Conservation (phyloP, 345 rosid genomes). For the Dipteronia sinensis region DNA sequence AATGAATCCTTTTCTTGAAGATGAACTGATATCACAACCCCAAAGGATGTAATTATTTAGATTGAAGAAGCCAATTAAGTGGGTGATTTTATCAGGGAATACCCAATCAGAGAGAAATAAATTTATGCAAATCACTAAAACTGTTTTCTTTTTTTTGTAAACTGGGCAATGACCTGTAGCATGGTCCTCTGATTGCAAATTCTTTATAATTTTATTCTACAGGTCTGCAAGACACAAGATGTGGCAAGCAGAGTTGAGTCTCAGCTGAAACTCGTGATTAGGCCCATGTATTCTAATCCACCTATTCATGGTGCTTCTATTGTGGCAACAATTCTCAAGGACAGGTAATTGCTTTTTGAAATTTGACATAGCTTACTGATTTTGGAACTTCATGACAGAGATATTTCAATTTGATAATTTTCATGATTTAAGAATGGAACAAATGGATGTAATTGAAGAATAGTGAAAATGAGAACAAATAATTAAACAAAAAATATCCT, state of each 20-base stretch:
- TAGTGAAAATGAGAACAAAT: background rate
- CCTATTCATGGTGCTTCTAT: constrained; percentile 81
- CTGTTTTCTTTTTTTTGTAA: background rate
- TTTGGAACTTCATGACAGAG: background rate
- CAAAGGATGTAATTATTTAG: constrained; percentile 19
- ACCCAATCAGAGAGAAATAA: background rate
- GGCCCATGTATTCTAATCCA: constrained; percentile 75
- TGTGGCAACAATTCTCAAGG: constrained; percentile 65
- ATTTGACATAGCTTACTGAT: background rate
- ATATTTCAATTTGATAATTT: background rate
- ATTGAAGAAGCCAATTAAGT: background rate
- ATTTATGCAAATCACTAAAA: background rate
- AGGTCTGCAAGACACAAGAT: constrained; percentile 77
- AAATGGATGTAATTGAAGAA: constrained; percentile 1
- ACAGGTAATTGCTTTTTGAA: constrained; percentile 38
- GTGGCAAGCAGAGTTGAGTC: constrained; percentile 72
- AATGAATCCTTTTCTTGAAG: background rate
- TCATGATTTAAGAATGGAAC: background rate
- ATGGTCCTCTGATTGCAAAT: background rate
- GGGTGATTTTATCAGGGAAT: background rate
- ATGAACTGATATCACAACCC: background rate
- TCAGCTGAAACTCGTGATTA: constrained; percentile 74
- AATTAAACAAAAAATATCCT: background rate
- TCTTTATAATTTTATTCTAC: constrained; percentile 18
- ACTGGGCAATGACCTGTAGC: background rate